Evolutionary conservation across 2,329 filamentous ascomycete species (phyloP), one percentile per base, ranked within the genome.

Genomic region (Trichoderma gracile): DNA sequence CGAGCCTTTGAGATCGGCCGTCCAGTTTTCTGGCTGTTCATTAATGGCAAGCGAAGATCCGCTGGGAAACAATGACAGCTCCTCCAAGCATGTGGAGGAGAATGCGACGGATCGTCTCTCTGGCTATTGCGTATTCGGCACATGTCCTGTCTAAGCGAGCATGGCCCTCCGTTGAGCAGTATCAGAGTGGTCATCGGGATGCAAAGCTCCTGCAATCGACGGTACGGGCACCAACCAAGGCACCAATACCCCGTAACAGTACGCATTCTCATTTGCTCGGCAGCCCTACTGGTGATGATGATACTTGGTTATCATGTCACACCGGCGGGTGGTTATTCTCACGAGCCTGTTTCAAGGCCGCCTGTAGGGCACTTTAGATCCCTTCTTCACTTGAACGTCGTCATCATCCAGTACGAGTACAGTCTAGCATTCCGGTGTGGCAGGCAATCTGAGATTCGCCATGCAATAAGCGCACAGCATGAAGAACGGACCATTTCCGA

Each of bases 11-110:
- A 52, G 47, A 61, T 61, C 58, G 46, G 58, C 47, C 38, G 38
- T 61, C 38, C 12, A 45, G 47, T 38, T 53, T 47, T 49, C 38
- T 21, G 23, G 25, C 17, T 25, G 23, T 52, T 61, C 47, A 43
- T 53, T 33, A 61, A 38, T 33, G 53, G 12, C 47, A 61, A 61
- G 58, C 58, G 47, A 45, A 25, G 58, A 45, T 53, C 58, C 47
- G 46, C 58, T 53, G 40, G 33, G 27, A 53, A 33, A 53, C 33
- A 53, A 42, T 52, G 50, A 52, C 50, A 43, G 33, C 33, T 23
- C 23, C 23, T 45, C 19, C 9, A 12, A 52, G 17, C 33, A 14
- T 21, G 25, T 54, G 33, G 19, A 7, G 30, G 54, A 25, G 23
- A 25, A 19, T 57, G 42, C n/a, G 45, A 45, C n/a, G 25, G 47